A percentile compares a stretch with the other conserved stretches of the same genome.
phyloP scores from a whole-genome alignment of 208 protist genomes.

The Vickermania spadyakhi region DNA sequence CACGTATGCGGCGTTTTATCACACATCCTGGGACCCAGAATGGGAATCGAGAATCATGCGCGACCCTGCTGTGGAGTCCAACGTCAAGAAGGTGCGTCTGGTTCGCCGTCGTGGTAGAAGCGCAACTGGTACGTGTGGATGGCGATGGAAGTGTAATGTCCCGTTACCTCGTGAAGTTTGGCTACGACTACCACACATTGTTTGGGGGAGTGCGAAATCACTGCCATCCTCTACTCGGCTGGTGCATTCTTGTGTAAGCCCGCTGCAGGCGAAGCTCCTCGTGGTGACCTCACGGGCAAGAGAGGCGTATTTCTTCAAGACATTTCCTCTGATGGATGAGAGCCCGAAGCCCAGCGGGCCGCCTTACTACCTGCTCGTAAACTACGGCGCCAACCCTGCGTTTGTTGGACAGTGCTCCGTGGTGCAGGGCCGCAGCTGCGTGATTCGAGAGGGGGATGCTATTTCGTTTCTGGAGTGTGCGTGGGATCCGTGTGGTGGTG shows the following conservation, averaged over 20 bases:
- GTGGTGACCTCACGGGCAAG: constrained; percentile 20
- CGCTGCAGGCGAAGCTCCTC: constrained; percentile 56
- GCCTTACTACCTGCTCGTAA: constrained; percentile 67
- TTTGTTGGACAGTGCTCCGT: constrained; percentile 40
- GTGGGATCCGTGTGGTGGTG: constrained; percentile 52
- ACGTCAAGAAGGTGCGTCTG: too few relatives aligned
- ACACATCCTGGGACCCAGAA: too few relatives aligned
- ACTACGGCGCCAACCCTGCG: constrained; percentile 55
- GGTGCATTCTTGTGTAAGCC: constrained; percentile 44
- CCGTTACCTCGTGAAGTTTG: constrained; percentile 22
- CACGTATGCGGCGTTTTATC: too few relatives aligned
- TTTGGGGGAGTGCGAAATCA: constrained; percentile 42
- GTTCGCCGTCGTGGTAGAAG: too few relatives aligned
- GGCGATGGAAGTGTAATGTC: neutral
- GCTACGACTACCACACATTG: constrained; percentile 55
- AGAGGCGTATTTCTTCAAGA: constrained; percentile 18
- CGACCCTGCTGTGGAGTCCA: too few relatives aligned
- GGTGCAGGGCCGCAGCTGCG: constrained; percentile 19
- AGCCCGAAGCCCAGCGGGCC: constrained; percentile 10
- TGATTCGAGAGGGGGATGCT: constrained; percentile 51
- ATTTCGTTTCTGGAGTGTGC: constrained; percentile 70
- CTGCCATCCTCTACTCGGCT: constrained; percentile 32
- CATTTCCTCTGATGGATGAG: neutral
- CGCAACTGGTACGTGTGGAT: too few relatives aligned
- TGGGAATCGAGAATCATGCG: too few relatives aligned